A percentile compares a stretch with the other conserved stretches of the same genome.
Conservation (phyloP, 2,329 filamentous ascomycete species). For the Trichoderma sp. region DNA sequence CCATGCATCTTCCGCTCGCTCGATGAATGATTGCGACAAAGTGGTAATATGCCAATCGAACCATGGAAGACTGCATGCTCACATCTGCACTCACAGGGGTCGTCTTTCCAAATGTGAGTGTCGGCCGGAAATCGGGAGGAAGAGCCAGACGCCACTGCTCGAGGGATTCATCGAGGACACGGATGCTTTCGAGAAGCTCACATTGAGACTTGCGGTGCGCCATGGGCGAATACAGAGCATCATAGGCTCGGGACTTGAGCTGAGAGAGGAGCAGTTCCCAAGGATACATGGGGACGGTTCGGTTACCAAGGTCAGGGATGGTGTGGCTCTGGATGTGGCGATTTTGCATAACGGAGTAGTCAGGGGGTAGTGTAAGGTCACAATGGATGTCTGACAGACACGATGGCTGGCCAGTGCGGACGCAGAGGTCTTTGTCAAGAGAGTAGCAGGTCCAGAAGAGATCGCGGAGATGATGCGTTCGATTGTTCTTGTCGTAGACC, state of each 20-base stretch:
- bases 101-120: background rate
- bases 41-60: background rate
- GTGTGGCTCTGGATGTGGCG: background rate
- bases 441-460: slow-evolving; percentile 1
- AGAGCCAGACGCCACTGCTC: background rate
- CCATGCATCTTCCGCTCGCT: background rate
- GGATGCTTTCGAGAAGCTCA: background rate
- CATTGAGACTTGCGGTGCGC: background rate
- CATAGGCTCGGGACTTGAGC: background rate
- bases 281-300: background rate
- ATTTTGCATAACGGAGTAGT: background rate
- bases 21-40: background rate
- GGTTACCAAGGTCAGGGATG: background rate
- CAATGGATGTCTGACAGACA: background rate
- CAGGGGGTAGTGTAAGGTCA: background rate
- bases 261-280: background rate
- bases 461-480: background rate
- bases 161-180: background rate
- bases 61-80: background rate
- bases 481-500: background rate
- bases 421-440: background rate
- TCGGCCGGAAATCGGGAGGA: background rate
- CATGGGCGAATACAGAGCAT: background rate
- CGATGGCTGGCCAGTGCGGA: background rate
- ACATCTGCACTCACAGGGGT: background rate